These are phyloP conservation scores for carrot (Daucus carota) DNA, from an alignment of 129 eudicot species.

Conservation along the genomic window DNA sequence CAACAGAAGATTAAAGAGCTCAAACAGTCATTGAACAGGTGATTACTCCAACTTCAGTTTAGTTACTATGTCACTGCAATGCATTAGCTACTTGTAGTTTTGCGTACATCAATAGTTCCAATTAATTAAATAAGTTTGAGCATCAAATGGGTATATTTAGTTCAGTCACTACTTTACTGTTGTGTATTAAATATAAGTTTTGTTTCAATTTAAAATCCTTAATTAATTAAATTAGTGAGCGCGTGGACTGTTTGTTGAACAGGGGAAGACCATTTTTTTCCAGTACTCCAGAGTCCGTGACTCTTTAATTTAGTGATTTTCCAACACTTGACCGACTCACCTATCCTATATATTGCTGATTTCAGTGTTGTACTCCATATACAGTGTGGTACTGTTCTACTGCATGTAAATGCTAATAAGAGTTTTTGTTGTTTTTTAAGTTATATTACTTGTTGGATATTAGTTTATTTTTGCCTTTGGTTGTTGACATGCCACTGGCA, in stretches of 20 bases:
- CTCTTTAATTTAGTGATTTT: neutral
- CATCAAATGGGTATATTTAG: neutral
- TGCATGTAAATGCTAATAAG: neutral
- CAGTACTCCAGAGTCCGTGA: neutral
- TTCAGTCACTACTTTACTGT: neutral
- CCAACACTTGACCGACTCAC: neutral
- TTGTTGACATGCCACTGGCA: neutral
- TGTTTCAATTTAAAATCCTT: neutral
- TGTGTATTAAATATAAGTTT: neutral
- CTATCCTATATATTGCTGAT: neutral
- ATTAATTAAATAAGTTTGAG: neutral
- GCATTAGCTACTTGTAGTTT: neutral
- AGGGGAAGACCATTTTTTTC: neutral
- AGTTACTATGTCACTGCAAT: neutral
- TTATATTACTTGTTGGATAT: neutral
- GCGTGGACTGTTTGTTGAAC: neutral
- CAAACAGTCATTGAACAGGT: conserved; percentile 91
- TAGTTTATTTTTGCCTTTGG: neutral
- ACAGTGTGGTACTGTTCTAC: neutral
- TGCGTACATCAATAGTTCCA: neutral
- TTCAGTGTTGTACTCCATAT: neutral
- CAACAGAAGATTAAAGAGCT: conserved; percentile 97
- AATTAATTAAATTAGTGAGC: neutral
- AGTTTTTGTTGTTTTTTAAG: neutral
- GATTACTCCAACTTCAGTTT: neutral